Evolutionary conservation across 257 asterid species (phyloP).

Genomic region (Rhazya stricta): DNA sequence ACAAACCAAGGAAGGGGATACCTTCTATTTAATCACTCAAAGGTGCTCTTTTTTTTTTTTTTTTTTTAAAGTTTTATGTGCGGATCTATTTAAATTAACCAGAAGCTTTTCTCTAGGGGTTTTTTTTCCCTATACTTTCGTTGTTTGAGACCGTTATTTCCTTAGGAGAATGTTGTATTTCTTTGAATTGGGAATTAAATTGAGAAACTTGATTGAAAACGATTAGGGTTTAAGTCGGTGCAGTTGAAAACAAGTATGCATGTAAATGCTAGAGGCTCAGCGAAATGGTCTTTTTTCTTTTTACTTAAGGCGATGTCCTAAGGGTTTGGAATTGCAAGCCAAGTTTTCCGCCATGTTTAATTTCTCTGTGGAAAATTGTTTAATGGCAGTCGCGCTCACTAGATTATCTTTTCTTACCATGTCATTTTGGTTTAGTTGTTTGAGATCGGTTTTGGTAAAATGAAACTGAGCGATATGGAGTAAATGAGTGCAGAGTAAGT

Average conservation of each 20-base stretch:
- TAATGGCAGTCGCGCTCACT: not conserved
- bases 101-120: not conserved
- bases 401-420: not conserved
- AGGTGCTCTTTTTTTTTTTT: constrained; percentile 35
- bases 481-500: not conserved
- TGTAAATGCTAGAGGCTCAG: constrained; percentile 6
- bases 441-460: not conserved
- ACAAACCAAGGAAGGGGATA: constrained; percentile 76
- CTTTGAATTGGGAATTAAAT: not conserved
- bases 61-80: not conserved
- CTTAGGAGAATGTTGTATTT: not conserved
- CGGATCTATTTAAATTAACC: constrained; percentile 1
- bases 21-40: constrained; percentile 77
- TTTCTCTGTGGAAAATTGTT: not conserved
- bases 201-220: constrained; percentile 6
- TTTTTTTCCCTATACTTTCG: not conserved
- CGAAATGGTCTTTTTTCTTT: not conserved
- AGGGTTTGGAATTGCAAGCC: not conserved
- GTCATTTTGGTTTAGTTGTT: not conserved
- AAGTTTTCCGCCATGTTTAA: not conserved
- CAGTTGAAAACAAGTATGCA: not conserved
- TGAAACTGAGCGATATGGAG: not conserved
- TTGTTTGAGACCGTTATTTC: not conserved
- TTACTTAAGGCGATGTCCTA: not conserved
- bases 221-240: constrained; percentile 37